A percentile compares a stretch with the other conserved stretches of the same genome.
These are phyloP conservation scores for Solanum appendiculatum DNA, from an alignment of 257 asterid species.

Conservation along the genomic window DNA sequence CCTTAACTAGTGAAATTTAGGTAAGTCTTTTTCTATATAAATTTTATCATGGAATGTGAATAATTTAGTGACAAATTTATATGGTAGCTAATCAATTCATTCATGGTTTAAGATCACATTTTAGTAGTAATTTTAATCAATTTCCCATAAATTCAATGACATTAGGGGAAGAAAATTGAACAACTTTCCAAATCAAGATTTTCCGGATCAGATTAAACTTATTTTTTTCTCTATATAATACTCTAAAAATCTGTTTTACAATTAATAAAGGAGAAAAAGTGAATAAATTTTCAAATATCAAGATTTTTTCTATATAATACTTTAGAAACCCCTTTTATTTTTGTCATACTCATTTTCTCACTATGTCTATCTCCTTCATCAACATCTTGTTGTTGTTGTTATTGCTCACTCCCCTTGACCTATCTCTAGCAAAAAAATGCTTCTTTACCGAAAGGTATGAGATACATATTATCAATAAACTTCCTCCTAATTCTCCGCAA, in stretches of 20 bases:
- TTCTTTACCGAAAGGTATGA: neutral
- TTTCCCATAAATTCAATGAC: neutral
- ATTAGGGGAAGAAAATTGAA: neutral
- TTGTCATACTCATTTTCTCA: neutral
- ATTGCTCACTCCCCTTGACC: neutral
- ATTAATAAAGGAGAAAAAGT: no score
- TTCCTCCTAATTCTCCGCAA: neutral
- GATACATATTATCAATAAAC: neutral
- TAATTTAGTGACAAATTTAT: neutral
- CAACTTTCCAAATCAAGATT: neutral
- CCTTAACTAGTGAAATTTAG: no score
- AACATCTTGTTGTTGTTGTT: neutral
- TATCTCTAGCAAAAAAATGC: neutral
- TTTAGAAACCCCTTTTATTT: neutral
- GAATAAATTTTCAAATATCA: no score
- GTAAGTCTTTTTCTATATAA: no score
- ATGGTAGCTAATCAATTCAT: neutral
- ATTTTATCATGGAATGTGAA: neutral
- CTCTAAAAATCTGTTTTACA: no score
- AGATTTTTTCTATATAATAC: neutral
- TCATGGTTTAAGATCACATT: neutral
- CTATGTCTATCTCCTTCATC: neutral
- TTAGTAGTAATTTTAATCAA: neutral
- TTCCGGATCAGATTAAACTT: neutral
- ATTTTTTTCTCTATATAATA: no score